These are phyloP conservation scores for Exophiala viscosa DNA, from an alignment of 2,329 filamentous ascomycete genomes.

Conservation along the genomic window DNA sequence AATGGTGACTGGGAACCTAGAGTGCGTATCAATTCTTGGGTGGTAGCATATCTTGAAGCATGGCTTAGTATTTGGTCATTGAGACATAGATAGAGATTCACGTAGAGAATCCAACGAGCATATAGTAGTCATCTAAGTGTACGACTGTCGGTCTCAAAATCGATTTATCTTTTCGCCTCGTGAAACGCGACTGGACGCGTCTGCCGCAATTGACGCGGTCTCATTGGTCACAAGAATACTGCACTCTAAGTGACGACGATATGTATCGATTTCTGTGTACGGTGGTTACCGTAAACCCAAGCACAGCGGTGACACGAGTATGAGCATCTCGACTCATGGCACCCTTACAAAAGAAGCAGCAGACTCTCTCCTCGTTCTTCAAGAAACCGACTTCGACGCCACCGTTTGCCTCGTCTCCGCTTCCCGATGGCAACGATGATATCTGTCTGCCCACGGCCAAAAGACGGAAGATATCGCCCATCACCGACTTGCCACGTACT, in stretches of 20 bases:
- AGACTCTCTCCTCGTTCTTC: constrained; percentile 33
- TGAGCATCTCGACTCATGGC: constrained; percentile 5
- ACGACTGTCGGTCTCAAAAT: background rate
- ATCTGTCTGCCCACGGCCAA: constrained; percentile 41
- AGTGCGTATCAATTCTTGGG: constrained; percentile 7
- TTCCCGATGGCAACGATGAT: constrained; percentile 34
- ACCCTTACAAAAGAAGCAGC: constrained; percentile 46
- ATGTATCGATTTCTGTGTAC: no score
- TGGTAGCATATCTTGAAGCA: constrained; percentile 8
- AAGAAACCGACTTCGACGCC: constrained; percentile 11
- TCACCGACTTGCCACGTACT: constrained; percentile 23
- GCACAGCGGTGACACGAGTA: background rate
- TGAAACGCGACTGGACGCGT: background rate
- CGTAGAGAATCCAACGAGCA: background rate
- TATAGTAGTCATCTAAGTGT: background rate
- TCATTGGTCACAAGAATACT: background rate
- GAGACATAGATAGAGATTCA: background rate
- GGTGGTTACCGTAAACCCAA: no score
- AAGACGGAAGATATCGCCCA: constrained; percentile 35
- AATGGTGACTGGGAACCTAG: constrained; percentile 13
- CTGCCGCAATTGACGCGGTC: background rate
- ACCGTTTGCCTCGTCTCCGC: background rate
- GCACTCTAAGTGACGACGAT: background rate
- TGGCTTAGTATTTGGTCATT: constrained; percentile 3
- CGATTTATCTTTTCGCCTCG: background rate